phyloP scores from a whole-genome alignment of 768 basidiomycete species.

The Termitomyces sp. region DNA sequence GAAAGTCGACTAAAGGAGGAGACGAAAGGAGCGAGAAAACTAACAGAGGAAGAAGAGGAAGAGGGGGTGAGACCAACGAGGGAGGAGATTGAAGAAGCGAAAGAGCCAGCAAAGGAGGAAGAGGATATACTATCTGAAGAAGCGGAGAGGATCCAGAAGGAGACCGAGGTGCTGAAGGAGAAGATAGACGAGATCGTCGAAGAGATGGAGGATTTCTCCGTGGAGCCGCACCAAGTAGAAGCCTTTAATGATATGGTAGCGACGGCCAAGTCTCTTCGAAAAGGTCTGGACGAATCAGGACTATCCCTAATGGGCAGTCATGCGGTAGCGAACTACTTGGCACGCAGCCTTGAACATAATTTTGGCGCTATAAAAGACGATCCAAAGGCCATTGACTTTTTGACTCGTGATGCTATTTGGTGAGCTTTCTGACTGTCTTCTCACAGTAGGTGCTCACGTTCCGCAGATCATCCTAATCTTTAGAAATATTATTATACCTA shows the following conservation, averaged over 20 bases:
- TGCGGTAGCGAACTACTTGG: background rate
- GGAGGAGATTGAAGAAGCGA: too few relatives aligned
- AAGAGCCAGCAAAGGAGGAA: too few relatives aligned
- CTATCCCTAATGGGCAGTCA: background rate
- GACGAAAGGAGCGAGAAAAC: too few relatives aligned
- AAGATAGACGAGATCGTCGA: background rate
- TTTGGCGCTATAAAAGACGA: background rate
- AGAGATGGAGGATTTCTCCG: too few relatives aligned
- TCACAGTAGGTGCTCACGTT: background rate
- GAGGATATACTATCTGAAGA: too few relatives aligned
- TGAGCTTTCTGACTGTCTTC: background rate
- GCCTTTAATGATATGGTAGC: background rate
- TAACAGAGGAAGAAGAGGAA: background rate
- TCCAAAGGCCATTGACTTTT: background rate
- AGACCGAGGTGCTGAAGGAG: background rate
- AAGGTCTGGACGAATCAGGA: background rate
- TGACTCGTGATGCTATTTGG: background rate
- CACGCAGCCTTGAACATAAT: background rate
- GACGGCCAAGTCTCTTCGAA: background rate
- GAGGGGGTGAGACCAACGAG: background rate
- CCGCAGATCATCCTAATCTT: background rate
- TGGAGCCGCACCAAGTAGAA: too few relatives aligned
- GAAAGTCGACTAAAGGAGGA: too few relatives aligned
- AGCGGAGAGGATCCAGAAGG: background rate
- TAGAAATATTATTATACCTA: background rate